Evolutionary conservation across 345 rosid genomes (phyloP), one percentile per base, ranked within the genome.

Genomic region (Gossypium longicalyx): DNA sequence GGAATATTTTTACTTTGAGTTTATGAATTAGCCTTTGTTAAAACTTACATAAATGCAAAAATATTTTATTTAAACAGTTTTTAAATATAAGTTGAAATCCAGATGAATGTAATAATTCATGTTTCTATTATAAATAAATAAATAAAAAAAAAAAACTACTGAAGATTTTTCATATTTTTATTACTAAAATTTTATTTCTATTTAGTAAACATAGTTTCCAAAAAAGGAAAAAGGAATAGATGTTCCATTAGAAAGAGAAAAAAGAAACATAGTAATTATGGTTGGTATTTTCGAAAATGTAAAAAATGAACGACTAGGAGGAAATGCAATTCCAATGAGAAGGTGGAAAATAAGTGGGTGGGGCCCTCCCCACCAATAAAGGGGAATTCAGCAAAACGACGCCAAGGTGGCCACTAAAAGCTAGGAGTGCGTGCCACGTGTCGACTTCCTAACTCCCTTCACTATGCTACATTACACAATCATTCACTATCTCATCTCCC

Each of bases 341-440:
- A 59, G 41, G 38, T 12, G 17, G 41, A 74, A 27, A 43, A 71
- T 12, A 48, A 61, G 20, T 61, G 45, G 66, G 20, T 60, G 65
- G 44, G 19, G n/a, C n/a, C 9, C 43, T 1, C 15, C 12, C 65
- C 10, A 13, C 64, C n/a, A 25, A 59, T 25, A 29, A 29, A 29
- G 38, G 6, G 41, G 3, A 13, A 60, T 13, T 60, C 44, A 20
- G 2, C 59, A 67, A 77, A 76, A 73, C 68, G 74, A 78, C 75
- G n/a, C 68, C 64, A n/a, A 61, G 54, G n/a, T 22, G 63, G 54
- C 48, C 90, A 82, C 82, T 82, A 71, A 51, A 77, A 76, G 44
- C 64, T 59, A 64, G 80, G 86, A 85, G 86, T 87, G 90, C 81
- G 63, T 9, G 82, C 82, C 88, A 83, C 85, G 78, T 83, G 90